Evolutionary conservation across 306 rosid genomes (phyloP).

Genomic region (Cicer arietinum): DNA sequence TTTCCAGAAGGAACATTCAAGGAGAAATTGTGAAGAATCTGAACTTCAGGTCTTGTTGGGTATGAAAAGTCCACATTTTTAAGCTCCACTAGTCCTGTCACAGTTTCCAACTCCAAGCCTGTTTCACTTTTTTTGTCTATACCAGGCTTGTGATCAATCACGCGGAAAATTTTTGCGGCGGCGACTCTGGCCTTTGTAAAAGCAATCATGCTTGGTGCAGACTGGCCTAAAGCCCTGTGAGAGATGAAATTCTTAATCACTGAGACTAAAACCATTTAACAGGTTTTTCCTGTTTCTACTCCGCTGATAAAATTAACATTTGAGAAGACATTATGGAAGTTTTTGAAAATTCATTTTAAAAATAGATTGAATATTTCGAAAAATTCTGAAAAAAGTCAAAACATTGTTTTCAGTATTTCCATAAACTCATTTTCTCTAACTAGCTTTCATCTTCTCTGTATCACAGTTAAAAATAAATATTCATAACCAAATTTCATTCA

Average conservation of each 20-base stretch:
- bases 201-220: conserved; percentile 96
- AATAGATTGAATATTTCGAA: too few species aligned
- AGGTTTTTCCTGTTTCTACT: too few species aligned
- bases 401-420: too few species aligned
- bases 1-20: conserved; percentile 91
- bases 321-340: too few species aligned
- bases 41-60: conserved; percentile 90
- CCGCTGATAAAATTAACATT: too few species aligned
- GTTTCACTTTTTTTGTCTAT: conserved; percentile 76
- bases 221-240: conserved; percentile 89
- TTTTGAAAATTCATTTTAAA: too few species aligned
- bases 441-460: too few species aligned
- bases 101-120: conserved; percentile 76
- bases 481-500: too few species aligned
- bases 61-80: conserved; percentile 84
- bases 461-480: too few species aligned
- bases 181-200: conserved; percentile 96
- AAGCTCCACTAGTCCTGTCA: conserved; percentile 85
- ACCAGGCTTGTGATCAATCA: conserved; percentile 87
- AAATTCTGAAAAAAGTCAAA: too few species aligned
- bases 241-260: conserved; percentile 7
- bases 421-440: too few species aligned
- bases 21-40: conserved; percentile 70
- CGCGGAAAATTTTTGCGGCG: conserved; percentile 78
- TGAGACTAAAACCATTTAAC: neutral